phyloP scores from a whole-genome alignment of 176 grass and related monocot species.

The Avena atlantica region DNA sequence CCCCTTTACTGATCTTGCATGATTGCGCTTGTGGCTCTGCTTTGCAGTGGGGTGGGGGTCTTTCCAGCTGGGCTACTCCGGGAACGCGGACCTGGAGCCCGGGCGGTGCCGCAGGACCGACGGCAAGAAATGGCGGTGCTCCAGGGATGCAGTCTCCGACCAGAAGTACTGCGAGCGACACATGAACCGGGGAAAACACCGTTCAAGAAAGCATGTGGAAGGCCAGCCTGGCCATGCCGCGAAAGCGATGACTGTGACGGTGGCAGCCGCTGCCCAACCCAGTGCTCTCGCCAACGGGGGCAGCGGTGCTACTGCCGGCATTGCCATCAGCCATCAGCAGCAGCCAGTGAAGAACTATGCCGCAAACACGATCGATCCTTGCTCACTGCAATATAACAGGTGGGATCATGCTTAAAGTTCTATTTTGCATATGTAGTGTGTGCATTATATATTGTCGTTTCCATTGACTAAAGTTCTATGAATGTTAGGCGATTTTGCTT shows the following conservation, averaged over 20 bases:
- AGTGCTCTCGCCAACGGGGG: constrained; percentile 45
- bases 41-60: constrained; percentile 84
- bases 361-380: constrained; percentile 40
- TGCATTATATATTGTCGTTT: not conserved
- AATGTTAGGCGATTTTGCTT: not conserved
- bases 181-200: constrained; percentile 98
- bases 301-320: constrained; percentile 44
- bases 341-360: constrained; percentile 55
- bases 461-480: not conserved
- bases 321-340: constrained; percentile 36
- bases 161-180: constrained; percentile 99
- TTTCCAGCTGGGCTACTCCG: constrained; percentile 87
- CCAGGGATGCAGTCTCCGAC: constrained; percentile 93
- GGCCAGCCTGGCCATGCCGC: constrained; percentile 85
- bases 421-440: not conserved
- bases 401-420: constrained; percentile 4
- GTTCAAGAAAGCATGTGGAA: constrained; percentile 99
- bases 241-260: constrained; percentile 66
- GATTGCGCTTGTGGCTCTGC: constrained; percentile 41
- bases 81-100: constrained; percentile 83
- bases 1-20: constrained; percentile 42
- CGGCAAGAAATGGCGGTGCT: constrained; percentile 99
- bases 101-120: constrained; percentile 94
- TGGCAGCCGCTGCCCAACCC: constrained; percentile 54
- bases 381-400: constrained; percentile 60